These are phyloP conservation scores for Arthrinium puccinioides DNA, from an alignment of 2,329 filamentous ascomycete species.

Conservation along the genomic window DNA sequence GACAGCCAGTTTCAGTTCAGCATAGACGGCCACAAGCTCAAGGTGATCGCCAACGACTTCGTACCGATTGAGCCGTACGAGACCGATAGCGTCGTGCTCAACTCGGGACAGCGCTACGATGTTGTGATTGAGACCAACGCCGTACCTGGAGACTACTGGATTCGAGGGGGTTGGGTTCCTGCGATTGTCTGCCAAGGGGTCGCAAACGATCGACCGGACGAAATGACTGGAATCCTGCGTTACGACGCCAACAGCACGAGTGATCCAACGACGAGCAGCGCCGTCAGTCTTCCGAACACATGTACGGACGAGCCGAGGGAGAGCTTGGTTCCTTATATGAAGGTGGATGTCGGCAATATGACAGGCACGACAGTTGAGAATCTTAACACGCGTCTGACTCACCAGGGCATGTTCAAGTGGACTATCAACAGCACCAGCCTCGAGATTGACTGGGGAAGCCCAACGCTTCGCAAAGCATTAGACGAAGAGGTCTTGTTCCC, in stretches of 20 bases:
- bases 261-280: constrained; percentile 4
- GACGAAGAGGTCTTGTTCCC: constrained; percentile 17
- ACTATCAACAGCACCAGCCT: constrained; percentile 35
- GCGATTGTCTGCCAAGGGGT: constrained; percentile 30
- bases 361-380: constrained; percentile 15
- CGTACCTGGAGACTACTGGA: constrained; percentile 30
- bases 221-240: constrained; percentile 9
- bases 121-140: constrained; percentile 32
- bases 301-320: constrained; percentile 26
- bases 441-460: constrained; percentile 33
- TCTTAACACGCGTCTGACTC: constrained; percentile 15
- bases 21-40: constrained; percentile 43
- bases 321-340: constrained; percentile 22
- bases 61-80: constrained; percentile 47
- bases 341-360: constrained; percentile 18
- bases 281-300: background rate
- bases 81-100: constrained; percentile 29
- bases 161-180: no score
- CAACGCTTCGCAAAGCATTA: constrained; percentile 23
- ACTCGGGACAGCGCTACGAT: constrained; percentile 29
- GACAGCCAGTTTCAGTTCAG: constrained; percentile 33
- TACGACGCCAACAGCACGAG: background rate
- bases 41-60: constrained; percentile 45
- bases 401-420: constrained; percentile 30
- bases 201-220: constrained; percentile 24